Evolutionary conservation across 2,329 filamentous ascomycete genomes (phyloP).

Genomic region (Cytospora chrysosperma): DNA sequence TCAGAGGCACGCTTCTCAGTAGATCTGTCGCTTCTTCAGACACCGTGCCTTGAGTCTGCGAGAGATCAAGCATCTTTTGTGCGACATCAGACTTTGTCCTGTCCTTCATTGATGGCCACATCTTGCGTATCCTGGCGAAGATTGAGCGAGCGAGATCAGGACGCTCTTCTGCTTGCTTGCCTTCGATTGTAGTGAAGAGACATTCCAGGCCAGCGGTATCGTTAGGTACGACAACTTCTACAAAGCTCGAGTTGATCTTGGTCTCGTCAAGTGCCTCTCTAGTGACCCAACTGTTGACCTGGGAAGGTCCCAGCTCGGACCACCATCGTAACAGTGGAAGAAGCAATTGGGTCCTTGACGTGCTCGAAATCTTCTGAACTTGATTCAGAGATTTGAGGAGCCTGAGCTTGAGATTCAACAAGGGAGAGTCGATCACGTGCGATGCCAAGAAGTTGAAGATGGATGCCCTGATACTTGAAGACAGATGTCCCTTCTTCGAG

Average conservation of each 20-base stretch:
- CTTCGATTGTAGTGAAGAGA: conserved; percentile 48
- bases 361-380: conserved; percentile 68
- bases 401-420: conserved; percentile 66
- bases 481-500: conserved; percentile 51
- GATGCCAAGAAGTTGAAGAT: conserved; percentile 71
- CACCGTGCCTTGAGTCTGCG: conserved; percentile 43
- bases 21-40: conserved; percentile 67
- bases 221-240: conserved; percentile 54
- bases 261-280: conserved; percentile 35
- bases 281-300: conserved; percentile 51
- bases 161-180: conserved; percentile 42
- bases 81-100: conserved; percentile 60
- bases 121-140: conserved; percentile 66
- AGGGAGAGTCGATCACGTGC: conserved; percentile 68
- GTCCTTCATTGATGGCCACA: conserved; percentile 72
- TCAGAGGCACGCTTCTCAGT: conserved; percentile 70
- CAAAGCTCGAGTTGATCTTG: conserved; percentile 40
- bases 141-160: conserved; percentile 60
- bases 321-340: conserved; percentile 72
- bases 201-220: conserved; percentile 52
- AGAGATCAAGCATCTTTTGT: conserved; percentile 61
- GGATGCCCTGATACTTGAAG: conserved; percentile 61
- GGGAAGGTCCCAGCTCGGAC: conserved; percentile 53
- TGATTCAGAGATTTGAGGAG: conserved; percentile 72
- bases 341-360: conserved; percentile 70